Evolutionary conservation across 805 yeast genomes (phyloP).

Genomic region (Ogataea salicorniae): DNA sequence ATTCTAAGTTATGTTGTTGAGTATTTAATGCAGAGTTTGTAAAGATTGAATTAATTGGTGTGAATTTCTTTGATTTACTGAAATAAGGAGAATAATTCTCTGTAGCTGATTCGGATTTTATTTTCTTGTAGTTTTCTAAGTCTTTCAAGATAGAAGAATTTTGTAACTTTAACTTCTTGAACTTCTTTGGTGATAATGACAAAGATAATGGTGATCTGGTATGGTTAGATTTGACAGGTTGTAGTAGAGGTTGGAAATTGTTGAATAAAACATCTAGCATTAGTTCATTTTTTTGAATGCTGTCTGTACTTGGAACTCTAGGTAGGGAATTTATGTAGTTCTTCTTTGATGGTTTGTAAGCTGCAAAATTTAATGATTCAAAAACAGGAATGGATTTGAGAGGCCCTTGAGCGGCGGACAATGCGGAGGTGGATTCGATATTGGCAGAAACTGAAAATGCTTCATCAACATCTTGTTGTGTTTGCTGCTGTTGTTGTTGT

Average conservation of each 20-base stretch:
- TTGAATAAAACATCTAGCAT: conserved; percentile 27
- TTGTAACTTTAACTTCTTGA: conserved; percentile 14
- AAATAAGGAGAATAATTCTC: conserved; percentile 27
- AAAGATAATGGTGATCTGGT: conserved; percentile 20
- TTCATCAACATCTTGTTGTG: conserved; percentile 1
- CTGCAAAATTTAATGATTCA: conserved; percentile 2
- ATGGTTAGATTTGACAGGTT: conserved; percentile 27
- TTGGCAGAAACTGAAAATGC: not conserved
- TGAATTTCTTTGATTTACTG: conserved; percentile 20
- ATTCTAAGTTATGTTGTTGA: conserved; percentile 30
- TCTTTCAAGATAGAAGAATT: conserved; percentile 25
- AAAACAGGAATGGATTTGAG: not conserved
- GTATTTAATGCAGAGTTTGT: conserved; percentile 30
- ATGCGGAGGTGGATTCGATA: not conserved
- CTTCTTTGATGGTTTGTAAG: conserved; percentile 14
- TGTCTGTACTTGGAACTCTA: conserved; percentile 29
- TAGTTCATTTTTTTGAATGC: conserved; percentile 25
- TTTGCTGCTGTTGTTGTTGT: conserved; percentile 4
- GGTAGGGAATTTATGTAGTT: conserved; percentile 27
- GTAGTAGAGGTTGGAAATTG: conserved; percentile 25
- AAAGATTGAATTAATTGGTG: conserved; percentile 27
- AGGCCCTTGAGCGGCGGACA: not conserved
- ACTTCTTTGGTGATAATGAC: conserved; percentile 16
- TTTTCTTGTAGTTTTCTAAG: conserved; percentile 22
- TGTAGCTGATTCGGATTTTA: conserved; percentile 14